phyloP scores from a whole-genome alignment of 2,329 filamentous ascomycete genomes.

The Penicillium sclerotigenum region DNA sequence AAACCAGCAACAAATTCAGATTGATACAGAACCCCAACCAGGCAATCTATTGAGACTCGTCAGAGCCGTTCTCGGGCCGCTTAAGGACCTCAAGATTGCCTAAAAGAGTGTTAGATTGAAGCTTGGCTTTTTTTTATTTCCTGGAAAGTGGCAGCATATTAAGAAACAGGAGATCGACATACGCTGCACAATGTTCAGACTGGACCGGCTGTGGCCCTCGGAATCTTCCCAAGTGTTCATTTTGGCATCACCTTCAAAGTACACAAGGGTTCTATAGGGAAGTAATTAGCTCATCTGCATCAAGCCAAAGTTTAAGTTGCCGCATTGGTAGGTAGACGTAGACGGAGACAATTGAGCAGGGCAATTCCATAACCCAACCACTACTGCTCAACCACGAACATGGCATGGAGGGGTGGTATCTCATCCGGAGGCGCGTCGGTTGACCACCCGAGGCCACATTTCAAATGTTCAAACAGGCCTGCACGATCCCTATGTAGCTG shows the following conservation, averaged over 20 bases:
- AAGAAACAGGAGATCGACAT: slow-evolving; percentile 38
- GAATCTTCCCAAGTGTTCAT: slow-evolving; percentile 65
- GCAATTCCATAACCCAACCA: background rate
- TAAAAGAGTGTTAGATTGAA: slow-evolving; percentile 10
- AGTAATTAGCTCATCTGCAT: background rate
- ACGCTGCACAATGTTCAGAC: slow-evolving; percentile 77
- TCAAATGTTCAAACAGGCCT: background rate
- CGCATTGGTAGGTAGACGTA: background rate
- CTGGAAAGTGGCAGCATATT: background rate
- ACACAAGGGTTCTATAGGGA: slow-evolving; percentile 65
- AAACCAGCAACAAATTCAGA: background rate
- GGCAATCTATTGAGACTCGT: slow-evolving; percentile 12
- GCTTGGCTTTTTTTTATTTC: background rate
- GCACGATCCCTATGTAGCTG: too few relatives aligned
- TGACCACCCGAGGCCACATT: background rate
- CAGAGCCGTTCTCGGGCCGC: slow-evolving; percentile 23
- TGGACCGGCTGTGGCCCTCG: slow-evolving; percentile 63
- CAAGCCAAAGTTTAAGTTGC: background rate
- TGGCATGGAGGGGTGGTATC: background rate
- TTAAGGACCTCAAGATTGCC: slow-evolving; percentile 36
- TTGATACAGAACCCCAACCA: background rate
- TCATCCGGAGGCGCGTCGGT: background rate
- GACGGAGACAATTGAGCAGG: background rate
- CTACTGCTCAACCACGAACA: background rate
- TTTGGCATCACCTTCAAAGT: slow-evolving; percentile 76